Evolutionary conservation across 2,329 filamentous ascomycete genomes (phyloP).

Genomic region (Calonectria hawksworthii): DNA sequence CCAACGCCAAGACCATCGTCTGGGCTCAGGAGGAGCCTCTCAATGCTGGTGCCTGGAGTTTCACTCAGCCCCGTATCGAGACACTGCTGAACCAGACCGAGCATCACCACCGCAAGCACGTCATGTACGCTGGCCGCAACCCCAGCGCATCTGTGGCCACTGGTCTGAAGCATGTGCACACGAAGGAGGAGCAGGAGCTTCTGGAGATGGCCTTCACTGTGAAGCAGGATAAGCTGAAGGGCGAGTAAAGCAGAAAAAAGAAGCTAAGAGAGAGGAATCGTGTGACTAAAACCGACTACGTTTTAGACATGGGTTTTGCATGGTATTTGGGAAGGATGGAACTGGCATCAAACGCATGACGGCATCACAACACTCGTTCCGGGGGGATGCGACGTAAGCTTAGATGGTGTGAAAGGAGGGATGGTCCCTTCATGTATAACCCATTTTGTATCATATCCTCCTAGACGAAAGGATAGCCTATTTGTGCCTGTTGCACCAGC

Average conservation of each 20-base stretch:
- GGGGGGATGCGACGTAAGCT: conserved; percentile 39
- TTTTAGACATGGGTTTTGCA: conserved; percentile 25
- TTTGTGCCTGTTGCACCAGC: conserved; percentile 39
- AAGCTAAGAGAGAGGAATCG: not conserved
- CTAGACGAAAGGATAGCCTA: conserved; percentile 44
- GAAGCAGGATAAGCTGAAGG: conserved; percentile 78
- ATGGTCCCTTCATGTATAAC: conserved; percentile 48
- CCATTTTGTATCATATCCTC: conserved; percentile 52
- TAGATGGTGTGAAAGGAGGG: conserved; percentile 38
- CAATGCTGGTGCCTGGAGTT: conserved; percentile 97
- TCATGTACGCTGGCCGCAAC: conserved; percentile 96
- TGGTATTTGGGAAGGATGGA: conserved; percentile 25
- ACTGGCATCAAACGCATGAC: conserved; percentile 30
- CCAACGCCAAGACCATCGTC: conserved; percentile 97
- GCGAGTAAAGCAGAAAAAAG: conserved; percentile 61
- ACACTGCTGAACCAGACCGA: conserved; percentile 94
- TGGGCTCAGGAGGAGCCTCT: conserved; percentile 98
- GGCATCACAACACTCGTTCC: conserved; percentile 35
- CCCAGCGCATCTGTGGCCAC: conserved; percentile 95
- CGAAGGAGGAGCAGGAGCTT: conserved; percentile 93
- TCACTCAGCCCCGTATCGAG: conserved; percentile 97
- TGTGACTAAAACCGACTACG: conserved; percentile 3
- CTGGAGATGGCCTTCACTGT: conserved; percentile 75
- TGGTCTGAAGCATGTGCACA: conserved; percentile 87
- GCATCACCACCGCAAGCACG: conserved; percentile 93